Evolutionary conservation across 2,329 filamentous ascomycete genomes (phyloP), one percentile per base, ranked within the genome.

Genomic region (Xylariaceae sp.): DNA sequence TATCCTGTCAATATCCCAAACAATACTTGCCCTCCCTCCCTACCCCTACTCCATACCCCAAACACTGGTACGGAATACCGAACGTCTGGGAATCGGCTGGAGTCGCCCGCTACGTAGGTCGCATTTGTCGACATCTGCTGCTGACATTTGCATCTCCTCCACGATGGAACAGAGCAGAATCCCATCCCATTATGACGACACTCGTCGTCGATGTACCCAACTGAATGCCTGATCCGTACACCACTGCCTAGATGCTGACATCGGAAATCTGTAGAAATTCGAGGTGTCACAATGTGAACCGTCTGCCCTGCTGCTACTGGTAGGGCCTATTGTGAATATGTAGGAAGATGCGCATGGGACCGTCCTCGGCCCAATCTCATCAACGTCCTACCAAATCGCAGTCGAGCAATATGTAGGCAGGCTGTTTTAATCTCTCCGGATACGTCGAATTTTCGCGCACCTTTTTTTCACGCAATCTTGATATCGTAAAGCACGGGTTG

Each of bases 321-420:
- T 30, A 51, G 35, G 49, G 13, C 10, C 17, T 4, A 35, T 4
- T 35, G 8, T 8, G 9, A 13, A 6, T 35, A 35, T 35, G 49
- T 51, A 51, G 34, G 49, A 17, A 34, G 4, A 52, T 52, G 50
- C 34, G 50, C 50, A 52, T 52, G 50, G 15, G 35, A 52, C 50
- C 50, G 50, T 17, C 42, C 13, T 49, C 42, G 51, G 45, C 45
- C 52, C 47, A 47, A 58, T 51, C 57, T 55, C 39, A 42, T 17
- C 39, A 7, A 57, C 15, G 39, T 45, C 55, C 48, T 37, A 52
- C 53, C 15, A 8, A 45, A 45, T 45, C 9, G 5, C 13, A 45
- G 42, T 15, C 42, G n/a, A 49, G 47, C 17, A 30, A 17, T n/a
- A 50, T 17, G 23, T 23, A 7, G 49, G 13, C 30, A 37, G 23